Evolutionary conservation across 257 asterid genomes (phyloP).

Genomic region (Hygrophila difformis): DNA sequence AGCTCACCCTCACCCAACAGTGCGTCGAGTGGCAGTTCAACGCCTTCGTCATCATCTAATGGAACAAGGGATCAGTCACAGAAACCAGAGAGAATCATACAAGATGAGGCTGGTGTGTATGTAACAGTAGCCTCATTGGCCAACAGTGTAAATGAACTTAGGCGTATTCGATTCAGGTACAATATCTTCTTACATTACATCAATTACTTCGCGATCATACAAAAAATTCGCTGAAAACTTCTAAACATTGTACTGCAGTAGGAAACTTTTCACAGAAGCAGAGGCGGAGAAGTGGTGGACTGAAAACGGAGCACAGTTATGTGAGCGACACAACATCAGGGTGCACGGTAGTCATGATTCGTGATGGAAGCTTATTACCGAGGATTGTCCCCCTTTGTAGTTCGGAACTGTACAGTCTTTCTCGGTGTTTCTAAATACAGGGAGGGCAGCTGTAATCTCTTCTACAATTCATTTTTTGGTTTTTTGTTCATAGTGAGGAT

Average conservation of each 20-base stretch:
- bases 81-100: constrained; percentile 47
- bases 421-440: constrained; percentile 6
- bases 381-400: constrained; percentile 12
- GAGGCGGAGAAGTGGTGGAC: constrained; percentile 93
- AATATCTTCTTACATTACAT: not conserved
- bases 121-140: constrained; percentile 50
- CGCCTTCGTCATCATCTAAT: constrained; percentile 21
- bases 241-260: constrained; percentile 30
- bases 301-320: constrained; percentile 53
- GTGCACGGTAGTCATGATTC: constrained; percentile 17
- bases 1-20: constrained; percentile 27
- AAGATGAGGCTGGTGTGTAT: constrained; percentile 82
- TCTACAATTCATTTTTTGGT: not conserved
- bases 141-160: constrained; percentile 60
- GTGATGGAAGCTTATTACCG: constrained; percentile 2
- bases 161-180: constrained; percentile 92
- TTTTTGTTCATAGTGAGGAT: constrained; percentile 1
- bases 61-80: constrained; percentile 36
- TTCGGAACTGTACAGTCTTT: constrained; percentile 18
- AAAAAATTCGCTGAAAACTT: not conserved
- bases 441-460: constrained; percentile 12
- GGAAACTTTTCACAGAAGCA: constrained; percentile 72
- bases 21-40: constrained; percentile 35
- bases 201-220: not conserved
- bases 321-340: constrained; percentile 48